Base-by-base conservation (phyloP, 2,329 filamentous ascomycete species). In the Ascochyta lentis region DNA sequence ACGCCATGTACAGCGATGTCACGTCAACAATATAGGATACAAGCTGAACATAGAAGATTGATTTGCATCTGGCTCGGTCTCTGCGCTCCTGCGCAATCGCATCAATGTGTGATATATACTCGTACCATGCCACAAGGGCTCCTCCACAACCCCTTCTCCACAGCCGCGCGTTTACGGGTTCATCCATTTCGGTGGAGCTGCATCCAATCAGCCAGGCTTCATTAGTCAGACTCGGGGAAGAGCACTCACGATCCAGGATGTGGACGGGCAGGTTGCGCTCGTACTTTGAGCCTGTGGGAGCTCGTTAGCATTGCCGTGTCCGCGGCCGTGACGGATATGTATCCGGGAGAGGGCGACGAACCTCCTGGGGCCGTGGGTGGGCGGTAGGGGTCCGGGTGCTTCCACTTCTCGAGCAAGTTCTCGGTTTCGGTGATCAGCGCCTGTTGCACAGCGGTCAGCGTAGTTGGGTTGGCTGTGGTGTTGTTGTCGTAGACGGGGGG, bases 301-400 rank as follows among this genome's bases (percentile, higher is more conserved):
- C 19, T 38, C 22, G 59, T 69, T 49, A 69, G 63, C 51, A 58
- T 61, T 42, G 27, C 56, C 54, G 57, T 56, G 57, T 58, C 53
- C 44, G 56, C 65, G 62, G 65, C 65, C 64, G 64, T 40, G 22
- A 39, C 63, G 56, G 61, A 63, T 60, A 60, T 52, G 41, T 60
- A 62, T 66, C 62, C 61, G 64, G 40, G 47, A 35, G 35, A 37
- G 49, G 50, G 54, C 33, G 55, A 61, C 65, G 49, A 84, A 95
- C 94, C 95, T 84, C 95, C 95, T 10, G 95, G 95, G 35, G 95
- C 94, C 38, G 92, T 96, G 13, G 95, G 95, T 63, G 89, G 86
- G 66, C 86, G 83, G 76, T 96, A 98, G 29, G 95, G 93, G 76
- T 99, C 95, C 3, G 95, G 95, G 73, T 99, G 95, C 80, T 98